A percentile compares a stretch with the other conserved stretches of the same genome.
These are phyloP conservation scores for Podospora pseudopauciseta DNA, from an alignment of 495 filamentous ascomycete genomes.

Conservation along the genomic window DNA sequence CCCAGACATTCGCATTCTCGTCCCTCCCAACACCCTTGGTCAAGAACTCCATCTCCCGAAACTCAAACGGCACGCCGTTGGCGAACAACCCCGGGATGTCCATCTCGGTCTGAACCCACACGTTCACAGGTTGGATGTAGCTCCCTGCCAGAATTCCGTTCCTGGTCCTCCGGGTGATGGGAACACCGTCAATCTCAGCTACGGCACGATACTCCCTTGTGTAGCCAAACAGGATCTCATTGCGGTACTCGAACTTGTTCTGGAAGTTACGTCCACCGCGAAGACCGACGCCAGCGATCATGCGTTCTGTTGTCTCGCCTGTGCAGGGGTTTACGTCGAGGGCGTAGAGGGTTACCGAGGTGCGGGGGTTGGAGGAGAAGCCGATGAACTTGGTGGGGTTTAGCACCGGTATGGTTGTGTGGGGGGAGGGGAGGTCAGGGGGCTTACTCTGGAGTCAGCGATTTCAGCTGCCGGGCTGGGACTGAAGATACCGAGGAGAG, in stretches of 20 bases:
- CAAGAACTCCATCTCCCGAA: slow-evolving; percentile 2
- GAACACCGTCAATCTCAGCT: background rate
- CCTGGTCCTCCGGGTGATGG: slow-evolving; percentile 22
- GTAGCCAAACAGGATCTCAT: slow-evolving; percentile 21
- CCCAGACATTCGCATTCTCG: slow-evolving; percentile 4
- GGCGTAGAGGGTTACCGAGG: slow-evolving; percentile 20
- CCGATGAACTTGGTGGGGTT: slow-evolving; percentile 3
- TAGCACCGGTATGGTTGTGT: too few species aligned
- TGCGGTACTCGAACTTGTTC: slow-evolving; percentile 11
- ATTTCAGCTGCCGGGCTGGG: slow-evolving; percentile 26
- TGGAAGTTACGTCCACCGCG: slow-evolving; percentile 9
- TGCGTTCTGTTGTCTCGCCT: slow-evolving; percentile 27
- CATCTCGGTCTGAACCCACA: slow-evolving; percentile 24
- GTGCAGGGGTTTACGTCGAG: slow-evolving; percentile 39
- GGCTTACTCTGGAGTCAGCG: slow-evolving; percentile 20
- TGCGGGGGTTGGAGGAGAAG: slow-evolving; percentile 7
- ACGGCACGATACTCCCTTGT: slow-evolving; percentile 31
- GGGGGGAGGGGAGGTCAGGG: too few species aligned
- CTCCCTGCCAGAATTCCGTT: slow-evolving; percentile 36
- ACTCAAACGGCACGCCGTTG: slow-evolving; percentile 2
- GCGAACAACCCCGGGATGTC: background rate
- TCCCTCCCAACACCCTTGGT: slow-evolving; percentile 5
- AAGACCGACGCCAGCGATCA: slow-evolving; percentile 2
- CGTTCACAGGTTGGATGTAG: slow-evolving; percentile 35
- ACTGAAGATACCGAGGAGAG: slow-evolving; percentile 31